phyloP scores from a whole-genome alignment of 257 asterid genomes.

The Leonotis leonurus region DNA sequence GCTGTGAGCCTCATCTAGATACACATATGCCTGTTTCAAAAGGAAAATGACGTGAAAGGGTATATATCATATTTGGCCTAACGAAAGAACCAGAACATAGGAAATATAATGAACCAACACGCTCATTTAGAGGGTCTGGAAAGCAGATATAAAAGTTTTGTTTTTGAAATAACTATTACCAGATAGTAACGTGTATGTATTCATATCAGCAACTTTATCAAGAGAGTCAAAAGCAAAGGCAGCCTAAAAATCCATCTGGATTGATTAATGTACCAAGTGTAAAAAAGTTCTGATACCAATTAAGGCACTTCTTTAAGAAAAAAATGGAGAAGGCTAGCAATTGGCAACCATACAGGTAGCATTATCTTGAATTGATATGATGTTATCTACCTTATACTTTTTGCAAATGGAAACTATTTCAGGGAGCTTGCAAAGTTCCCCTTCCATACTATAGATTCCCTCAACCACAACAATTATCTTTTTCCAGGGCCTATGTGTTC shows the following conservation, averaged over 20 bases:
- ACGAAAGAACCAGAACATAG: not conserved
- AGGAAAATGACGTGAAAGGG: conserved; percentile 3
- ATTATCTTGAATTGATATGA: conserved; percentile 1
- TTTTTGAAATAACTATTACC: not conserved
- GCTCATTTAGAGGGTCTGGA: not conserved
- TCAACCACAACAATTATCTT: conserved; percentile 95
- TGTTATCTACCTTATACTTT: conserved; percentile 87
- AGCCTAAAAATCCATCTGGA: not conserved
- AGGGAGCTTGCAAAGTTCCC: conserved; percentile 95
- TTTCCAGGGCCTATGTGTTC: conserved; percentile 98
- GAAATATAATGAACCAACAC: not conserved
- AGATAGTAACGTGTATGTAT: not conserved
- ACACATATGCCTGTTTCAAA: conserved; percentile 58
- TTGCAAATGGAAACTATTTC: conserved; percentile 93
- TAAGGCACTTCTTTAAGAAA: not conserved
- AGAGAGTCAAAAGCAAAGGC: not conserved
- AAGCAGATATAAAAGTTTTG: not conserved
- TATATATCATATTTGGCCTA: not conserved
- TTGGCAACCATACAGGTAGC: conserved; percentile 2
- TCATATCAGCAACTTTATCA: not conserved
- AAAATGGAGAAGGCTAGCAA: not conserved
- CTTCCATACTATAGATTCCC: conserved; percentile 99
- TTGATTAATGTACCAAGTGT: not conserved
- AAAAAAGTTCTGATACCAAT: not conserved
- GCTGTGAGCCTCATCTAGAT: conserved; percentile 99